A percentile compares a stretch with the other conserved stretches of the same genome.
These are phyloP conservation scores for Pinus albicaulis DNA, from an alignment of 75 land plant species.

Conservation along the genomic window DNA sequence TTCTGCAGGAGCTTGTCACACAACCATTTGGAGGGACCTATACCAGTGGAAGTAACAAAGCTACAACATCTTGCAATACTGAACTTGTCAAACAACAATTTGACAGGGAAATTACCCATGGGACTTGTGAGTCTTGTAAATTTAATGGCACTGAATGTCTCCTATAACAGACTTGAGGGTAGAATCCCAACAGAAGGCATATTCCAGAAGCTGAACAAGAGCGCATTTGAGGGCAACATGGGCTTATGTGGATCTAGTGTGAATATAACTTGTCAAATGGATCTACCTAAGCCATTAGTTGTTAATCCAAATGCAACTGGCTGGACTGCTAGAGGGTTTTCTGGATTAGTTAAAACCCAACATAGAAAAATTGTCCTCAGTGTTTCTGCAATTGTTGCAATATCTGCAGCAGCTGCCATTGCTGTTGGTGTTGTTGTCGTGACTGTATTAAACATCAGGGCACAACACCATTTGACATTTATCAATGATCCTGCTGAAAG, in stretches of 20 bases:
- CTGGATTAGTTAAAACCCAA: slow-evolving; percentile 7
- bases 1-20: slow-evolving; percentile 76
- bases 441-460: slow-evolving; percentile 61
- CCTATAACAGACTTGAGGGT: slow-evolving; percentile 72
- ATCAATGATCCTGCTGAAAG: slow-evolving; percentile 51
- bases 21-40: slow-evolving; percentile 60
- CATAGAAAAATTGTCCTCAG: slow-evolving; percentile 57
- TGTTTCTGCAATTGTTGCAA: slow-evolving; percentile 83
- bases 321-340: not conserved
- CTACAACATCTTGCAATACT: slow-evolving; percentile 65
- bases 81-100: slow-evolving; percentile 69
- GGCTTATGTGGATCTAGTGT: slow-evolving; percentile 69
- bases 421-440: slow-evolving; percentile 68
- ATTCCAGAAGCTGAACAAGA: slow-evolving; percentile 56
- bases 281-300: slow-evolving; percentile 80
- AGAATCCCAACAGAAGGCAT: slow-evolving; percentile 64
- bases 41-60: slow-evolving; percentile 57
- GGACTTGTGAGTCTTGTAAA: slow-evolving; percentile 55
- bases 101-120: slow-evolving; percentile 79
- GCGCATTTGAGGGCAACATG: slow-evolving; percentile 62
- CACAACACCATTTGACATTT: slow-evolving; percentile 40
- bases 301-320: slow-evolving; percentile 70
- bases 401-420: slow-evolving; percentile 76
- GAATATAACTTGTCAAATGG: slow-evolving; percentile 61
- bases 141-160: slow-evolving; percentile 66